These are phyloP conservation scores for Colletotrichum nymphaeae DNA, from an alignment of 2,329 filamentous ascomycete species.

Conservation along the genomic window DNA sequence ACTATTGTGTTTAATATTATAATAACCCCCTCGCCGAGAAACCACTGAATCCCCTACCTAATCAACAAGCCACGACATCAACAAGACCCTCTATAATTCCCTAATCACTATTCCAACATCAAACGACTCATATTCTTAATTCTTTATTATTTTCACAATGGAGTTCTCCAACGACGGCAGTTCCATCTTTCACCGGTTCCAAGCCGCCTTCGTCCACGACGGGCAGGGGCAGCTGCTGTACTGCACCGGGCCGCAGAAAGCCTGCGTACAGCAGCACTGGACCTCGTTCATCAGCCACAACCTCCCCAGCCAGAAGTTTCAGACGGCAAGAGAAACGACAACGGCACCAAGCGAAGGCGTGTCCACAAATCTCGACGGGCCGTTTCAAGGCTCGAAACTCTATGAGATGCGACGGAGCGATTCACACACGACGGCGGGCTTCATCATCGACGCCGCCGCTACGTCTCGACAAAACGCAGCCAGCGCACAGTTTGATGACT, in stretches of 20 bases:
- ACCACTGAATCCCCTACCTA: background rate
- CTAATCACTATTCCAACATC: background rate
- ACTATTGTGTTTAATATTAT: background rate
- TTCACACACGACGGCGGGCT: conserved; percentile 4
- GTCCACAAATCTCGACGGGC: conserved; percentile 10
- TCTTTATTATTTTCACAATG: conserved; percentile 6
- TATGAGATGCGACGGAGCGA: conserved; percentile 18
- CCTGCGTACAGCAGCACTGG: conserved; percentile 22
- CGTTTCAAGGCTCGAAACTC: conserved; percentile 9
- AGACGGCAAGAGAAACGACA: conserved; percentile 1
- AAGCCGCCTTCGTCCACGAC: conserved; percentile 29
- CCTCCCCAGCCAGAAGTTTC: conserved; percentile 10
- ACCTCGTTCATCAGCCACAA: background rate
- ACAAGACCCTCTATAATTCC: background rate
- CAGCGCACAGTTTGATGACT: conserved; percentile 18
- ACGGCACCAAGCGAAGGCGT: background rate
- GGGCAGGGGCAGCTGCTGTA: conserved; percentile 26
- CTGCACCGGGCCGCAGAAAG: conserved; percentile 19
- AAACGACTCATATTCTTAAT: background rate
- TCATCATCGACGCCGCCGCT: conserved; percentile 10
- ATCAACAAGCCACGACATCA: background rate
- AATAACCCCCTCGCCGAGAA: background rate
- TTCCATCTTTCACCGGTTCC: conserved; percentile 34
- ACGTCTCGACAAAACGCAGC: conserved; percentile 2
- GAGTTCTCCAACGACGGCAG: conserved; percentile 34